These are phyloP conservation scores for Diaporthe destruens DNA, from an alignment of 2,329 filamentous ascomycete species.

Conservation along the genomic window DNA sequence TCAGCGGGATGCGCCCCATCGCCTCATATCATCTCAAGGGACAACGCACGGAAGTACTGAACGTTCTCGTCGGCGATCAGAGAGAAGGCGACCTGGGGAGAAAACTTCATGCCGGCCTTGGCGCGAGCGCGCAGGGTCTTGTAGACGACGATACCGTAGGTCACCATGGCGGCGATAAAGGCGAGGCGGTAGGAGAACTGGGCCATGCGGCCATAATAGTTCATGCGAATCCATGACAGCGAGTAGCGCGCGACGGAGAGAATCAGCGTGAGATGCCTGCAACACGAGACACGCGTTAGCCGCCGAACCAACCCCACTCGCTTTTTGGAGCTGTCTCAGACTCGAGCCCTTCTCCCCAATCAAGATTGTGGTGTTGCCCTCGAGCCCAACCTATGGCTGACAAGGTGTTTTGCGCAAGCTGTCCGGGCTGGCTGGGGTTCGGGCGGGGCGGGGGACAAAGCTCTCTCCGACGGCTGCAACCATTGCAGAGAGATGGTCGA, in stretches of 20 bases:
- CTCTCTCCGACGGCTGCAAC: slow-evolving; percentile 38
- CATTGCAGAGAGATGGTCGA: slow-evolving; percentile 38
- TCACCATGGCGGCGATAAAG: slow-evolving; percentile 89
- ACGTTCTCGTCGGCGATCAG: slow-evolving; percentile 93
- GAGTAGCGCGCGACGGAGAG: slow-evolving; percentile 85
- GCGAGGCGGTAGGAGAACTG: slow-evolving; percentile 89
- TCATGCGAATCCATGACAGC: slow-evolving; percentile 89
- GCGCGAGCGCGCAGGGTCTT: slow-evolving; percentile 92
- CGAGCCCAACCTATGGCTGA: neutral
- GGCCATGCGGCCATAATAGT: slow-evolving; percentile 83
- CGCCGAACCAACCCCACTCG: neutral
- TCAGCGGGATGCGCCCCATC: slow-evolving; percentile 41
- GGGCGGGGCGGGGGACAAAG: neutral
- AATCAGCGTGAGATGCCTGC: slow-evolving; percentile 87
- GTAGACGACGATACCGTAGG: slow-evolving; percentile 98
- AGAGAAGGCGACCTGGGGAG: slow-evolving; percentile 68
- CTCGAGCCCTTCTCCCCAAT: neutral
- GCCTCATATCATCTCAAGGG: neutral
- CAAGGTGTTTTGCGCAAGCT: neutral
- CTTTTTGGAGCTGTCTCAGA: slow-evolving; percentile 37
- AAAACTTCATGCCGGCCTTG: slow-evolving; percentile 76
- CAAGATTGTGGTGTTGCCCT: neutral
- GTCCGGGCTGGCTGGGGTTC: neutral
- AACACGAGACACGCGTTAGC: slow-evolving; percentile 34
- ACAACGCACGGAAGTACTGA: slow-evolving; percentile 87